Evolutionary conservation across 2,329 filamentous ascomycete genomes (phyloP).

Genomic region (Lizonia empirigonia): DNA sequence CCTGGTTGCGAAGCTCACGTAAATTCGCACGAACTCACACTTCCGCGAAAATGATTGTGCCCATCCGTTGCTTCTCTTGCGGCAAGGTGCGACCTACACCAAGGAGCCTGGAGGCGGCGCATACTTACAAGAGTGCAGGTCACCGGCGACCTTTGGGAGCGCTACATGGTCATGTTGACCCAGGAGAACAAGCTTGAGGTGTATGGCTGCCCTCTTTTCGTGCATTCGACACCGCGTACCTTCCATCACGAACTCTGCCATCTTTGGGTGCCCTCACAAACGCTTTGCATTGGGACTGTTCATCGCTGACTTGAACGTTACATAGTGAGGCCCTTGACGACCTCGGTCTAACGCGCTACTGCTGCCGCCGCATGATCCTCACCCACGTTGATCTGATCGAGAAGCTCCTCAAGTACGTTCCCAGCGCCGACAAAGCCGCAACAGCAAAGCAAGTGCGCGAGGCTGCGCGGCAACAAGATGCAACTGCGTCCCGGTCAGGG

Average conservation of each 20-base stretch:
- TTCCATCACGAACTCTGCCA: background rate
- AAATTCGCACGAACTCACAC: background rate
- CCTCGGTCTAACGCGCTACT: slow-evolving; percentile 92
- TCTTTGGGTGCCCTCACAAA: background rate
- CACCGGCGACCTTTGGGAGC: slow-evolving; percentile 95
- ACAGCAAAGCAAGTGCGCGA: slow-evolving; percentile 13
- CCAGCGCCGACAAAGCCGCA: slow-evolving; percentile 19
- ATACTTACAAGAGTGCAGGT: slow-evolving; percentile 65
- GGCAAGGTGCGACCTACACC: slow-evolving; percentile 74
- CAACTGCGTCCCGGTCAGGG: slow-evolving; percentile 10
- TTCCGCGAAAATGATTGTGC: slow-evolving; percentile 84
- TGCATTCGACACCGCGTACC: background rate
- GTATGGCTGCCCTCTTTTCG: slow-evolving; percentile 27
- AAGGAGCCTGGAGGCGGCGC: slow-evolving; percentile 13
- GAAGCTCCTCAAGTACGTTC: slow-evolving; percentile 74
- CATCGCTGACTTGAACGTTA: slow-evolving; percentile 16
- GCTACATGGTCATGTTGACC: slow-evolving; percentile 83
- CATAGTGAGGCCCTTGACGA: slow-evolving; percentile 92
- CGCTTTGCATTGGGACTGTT: background rate
- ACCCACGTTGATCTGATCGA: slow-evolving; percentile 99
- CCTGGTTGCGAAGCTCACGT: slow-evolving; percentile 13
- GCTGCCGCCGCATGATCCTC: slow-evolving; percentile 99
- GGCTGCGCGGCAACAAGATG: slow-evolving; percentile 3
- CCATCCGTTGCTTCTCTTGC: slow-evolving; percentile 97
- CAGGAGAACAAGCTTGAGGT: slow-evolving; percentile 58